These are phyloP conservation scores for Leccinellum rugosiceps DNA, from an alignment of 768 basidiomycete species.

Conservation along the genomic window DNA sequence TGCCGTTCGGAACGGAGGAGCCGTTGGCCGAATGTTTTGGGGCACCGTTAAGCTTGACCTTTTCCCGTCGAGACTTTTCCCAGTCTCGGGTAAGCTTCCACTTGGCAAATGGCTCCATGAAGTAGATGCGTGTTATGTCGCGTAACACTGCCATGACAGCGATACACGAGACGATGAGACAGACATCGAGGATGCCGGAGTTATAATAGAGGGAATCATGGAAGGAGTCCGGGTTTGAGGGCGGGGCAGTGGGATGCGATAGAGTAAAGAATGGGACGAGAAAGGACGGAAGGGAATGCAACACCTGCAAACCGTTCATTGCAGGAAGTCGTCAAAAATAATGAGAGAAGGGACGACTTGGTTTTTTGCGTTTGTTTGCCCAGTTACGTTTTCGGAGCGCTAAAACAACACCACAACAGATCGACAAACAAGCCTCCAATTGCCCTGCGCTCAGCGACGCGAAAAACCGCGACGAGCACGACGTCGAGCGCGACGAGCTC, in stretches of 20 bases:
- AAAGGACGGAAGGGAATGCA: constrained; percentile 48
- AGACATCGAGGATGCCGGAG: constrained; percentile 75
- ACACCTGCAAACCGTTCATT: constrained; percentile 37
- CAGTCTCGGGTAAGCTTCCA: constrained; percentile 68
- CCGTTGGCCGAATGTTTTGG: constrained; percentile 26
- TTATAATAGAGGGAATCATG: constrained; percentile 64
- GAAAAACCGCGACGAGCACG: constrained; percentile 3
- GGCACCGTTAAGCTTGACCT: constrained; percentile 22
- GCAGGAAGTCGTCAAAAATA: constrained; percentile 33
- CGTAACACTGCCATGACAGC: constrained; percentile 84
- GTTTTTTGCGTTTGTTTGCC: constrained; percentile 34
- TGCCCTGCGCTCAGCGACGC: constrained; percentile 2
- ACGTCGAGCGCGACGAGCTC: not conserved
- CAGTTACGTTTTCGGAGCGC: constrained; percentile 22
- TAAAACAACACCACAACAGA: constrained; percentile 27
- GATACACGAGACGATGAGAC: constrained; percentile 77
- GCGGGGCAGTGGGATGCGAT: constrained; percentile 61
- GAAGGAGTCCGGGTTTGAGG: constrained; percentile 67
- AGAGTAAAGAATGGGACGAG: constrained; percentile 69
- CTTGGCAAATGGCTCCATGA: constrained; percentile 79
- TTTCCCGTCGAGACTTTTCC: constrained; percentile 20
- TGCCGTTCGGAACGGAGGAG: constrained; percentile 29
- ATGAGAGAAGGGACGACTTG: constrained; percentile 17
- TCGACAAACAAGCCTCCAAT: constrained; percentile 1
- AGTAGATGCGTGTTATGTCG: constrained; percentile 66